phyloP scores from a whole-genome alignment of 495 filamentous ascomycete genomes.

The Penicillium lividum region DNA sequence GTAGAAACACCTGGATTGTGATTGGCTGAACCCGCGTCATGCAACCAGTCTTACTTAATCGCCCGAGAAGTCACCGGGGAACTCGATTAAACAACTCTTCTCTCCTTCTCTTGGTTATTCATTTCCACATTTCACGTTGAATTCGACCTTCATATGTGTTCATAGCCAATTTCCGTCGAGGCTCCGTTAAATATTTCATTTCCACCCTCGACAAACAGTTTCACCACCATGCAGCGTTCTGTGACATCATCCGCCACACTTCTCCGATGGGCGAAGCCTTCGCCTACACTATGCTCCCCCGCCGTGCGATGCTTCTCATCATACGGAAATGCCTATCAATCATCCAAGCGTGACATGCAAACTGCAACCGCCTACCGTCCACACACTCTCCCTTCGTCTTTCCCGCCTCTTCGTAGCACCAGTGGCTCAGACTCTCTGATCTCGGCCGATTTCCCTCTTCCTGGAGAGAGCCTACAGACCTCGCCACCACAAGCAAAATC shows the following conservation, averaged over 20 bases:
- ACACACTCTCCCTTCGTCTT: constrained; percentile 62
- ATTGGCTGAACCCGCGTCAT: constrained; percentile 40
- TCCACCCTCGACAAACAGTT: constrained; percentile 35
- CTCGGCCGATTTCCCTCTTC: constrained; percentile 47
- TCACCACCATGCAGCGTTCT: constrained; percentile 37
- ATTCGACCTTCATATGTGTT: constrained; percentile 19
- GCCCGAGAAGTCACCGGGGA: constrained; percentile 19
- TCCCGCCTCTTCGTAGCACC: constrained; percentile 67
- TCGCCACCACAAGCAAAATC: constrained; percentile 21
- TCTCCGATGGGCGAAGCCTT: constrained; percentile 49
- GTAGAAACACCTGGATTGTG: constrained; percentile 45
- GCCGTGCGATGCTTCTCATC: constrained; percentile 69
- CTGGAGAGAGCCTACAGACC: constrained; percentile 25
- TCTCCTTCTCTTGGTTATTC: constrained; percentile 1
- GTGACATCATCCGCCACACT: constrained; percentile 59
- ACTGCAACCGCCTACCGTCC: constrained; percentile 78
- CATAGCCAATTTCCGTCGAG: constrained; percentile 12
- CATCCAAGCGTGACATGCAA: constrained; percentile 66
- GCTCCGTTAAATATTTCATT: constrained; percentile 18
- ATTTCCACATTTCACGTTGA: constrained; percentile 6
- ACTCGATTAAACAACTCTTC: constrained; percentile 16
- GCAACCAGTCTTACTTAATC: constrained; percentile 29
- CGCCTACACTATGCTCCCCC: constrained; percentile 49
- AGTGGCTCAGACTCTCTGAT: constrained; percentile 68
- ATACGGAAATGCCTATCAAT: constrained; percentile 50